Base-by-base conservation (phyloP, 2,329 filamentous ascomycete genomes). In the Diaporthe citriasiana region DNA sequence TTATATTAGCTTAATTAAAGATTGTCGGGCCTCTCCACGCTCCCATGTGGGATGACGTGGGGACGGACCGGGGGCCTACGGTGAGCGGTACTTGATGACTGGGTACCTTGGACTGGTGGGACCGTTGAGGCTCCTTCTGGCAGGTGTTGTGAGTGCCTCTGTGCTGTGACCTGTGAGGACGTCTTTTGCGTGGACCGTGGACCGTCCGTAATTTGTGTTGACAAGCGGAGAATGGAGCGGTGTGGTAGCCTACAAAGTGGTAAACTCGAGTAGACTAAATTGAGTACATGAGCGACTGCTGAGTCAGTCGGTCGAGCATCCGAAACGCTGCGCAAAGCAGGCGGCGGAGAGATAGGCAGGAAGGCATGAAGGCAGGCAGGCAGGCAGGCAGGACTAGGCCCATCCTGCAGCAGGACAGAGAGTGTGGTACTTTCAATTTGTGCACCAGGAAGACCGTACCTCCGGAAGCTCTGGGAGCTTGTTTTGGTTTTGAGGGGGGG, bases 1-100 rank as follows among this genome's bases (percentile, higher is more conserved):
- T 71, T 71, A 71, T 66, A 68, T 71, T 71, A 71, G 70, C 70
- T 63, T 71, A 63, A 71, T 71, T 71, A 71, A 71, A 71, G 70
- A 60, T 71, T 71, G 47, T 60, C 70, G 59, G 70, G 56, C 56
- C 70, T 63, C 70, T 63, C 70, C 70, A 71, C 70, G 50, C 50
- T 63, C 47, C 70, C 70, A 71, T 71, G 70, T 71, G 70, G 70
- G 70, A 71, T 71, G 70, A 71, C 70, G 70, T 71, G 70, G 70
- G 47, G 70, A 71, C 70, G 56, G 47, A 60, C 70, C 38, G 57
- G 70, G 70, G 56, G 35, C 45, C 56, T 63, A 60, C 69, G 40
- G 53, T 53, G 63, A 59, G 47, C 56, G 47, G 56, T 63, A 63
- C 45, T 55, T 40, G 25, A n/a, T 60, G 35, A 50, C 42, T 45